phyloP scores from a whole-genome alignment of 495 filamentous ascomycete species.

The Mytilinidion resinicola region DNA sequence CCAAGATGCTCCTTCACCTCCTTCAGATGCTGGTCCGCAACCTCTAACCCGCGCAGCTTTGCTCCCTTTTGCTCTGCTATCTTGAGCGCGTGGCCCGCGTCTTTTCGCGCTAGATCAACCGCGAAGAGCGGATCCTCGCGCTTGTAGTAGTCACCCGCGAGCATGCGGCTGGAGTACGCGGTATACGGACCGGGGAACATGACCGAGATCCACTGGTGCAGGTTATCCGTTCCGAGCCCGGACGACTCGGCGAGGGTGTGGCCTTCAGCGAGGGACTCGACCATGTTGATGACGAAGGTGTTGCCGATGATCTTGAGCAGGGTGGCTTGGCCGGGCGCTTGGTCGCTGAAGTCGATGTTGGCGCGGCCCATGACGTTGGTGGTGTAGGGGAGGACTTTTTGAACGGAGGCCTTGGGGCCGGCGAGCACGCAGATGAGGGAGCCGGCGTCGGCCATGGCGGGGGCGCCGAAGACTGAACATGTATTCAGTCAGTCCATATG shows the following conservation, averaged over 20 bases:
- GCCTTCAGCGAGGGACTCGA: conserved; percentile 70
- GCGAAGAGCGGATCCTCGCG: conserved; percentile 72
- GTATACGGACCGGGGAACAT: conserved; percentile 60
- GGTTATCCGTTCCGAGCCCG: conserved; percentile 62
- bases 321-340: conserved; percentile 52
- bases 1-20: conserved; percentile 67
- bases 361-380: conserved; percentile 69
- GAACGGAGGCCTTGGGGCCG: conserved; percentile 54
- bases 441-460: conserved; percentile 69
- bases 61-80: conserved; percentile 59
- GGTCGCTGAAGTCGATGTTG: conserved; percentile 63
- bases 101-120: conserved; percentile 83
- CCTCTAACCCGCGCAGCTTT: conserved; percentile 57
- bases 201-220: conserved; percentile 61
- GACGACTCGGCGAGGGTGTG: conserved; percentile 73
- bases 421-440: conserved; percentile 71
- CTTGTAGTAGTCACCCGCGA: conserved; percentile 64
- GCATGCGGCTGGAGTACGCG: conserved; percentile 69
- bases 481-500: not conserved
- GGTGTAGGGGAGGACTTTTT: conserved; percentile 64
- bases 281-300: conserved; percentile 77
- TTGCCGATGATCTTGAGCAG: conserved; percentile 81
- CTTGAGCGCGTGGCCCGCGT: conserved; percentile 66
- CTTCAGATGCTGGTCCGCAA: conserved; percentile 61
- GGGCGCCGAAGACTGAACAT: conserved; percentile 65